Evolutionary conservation across 1,284 basidiomycete species (phyloP), one percentile per base, ranked within the genome.

Genomic region (Pulchroboletus neoregius): DNA sequence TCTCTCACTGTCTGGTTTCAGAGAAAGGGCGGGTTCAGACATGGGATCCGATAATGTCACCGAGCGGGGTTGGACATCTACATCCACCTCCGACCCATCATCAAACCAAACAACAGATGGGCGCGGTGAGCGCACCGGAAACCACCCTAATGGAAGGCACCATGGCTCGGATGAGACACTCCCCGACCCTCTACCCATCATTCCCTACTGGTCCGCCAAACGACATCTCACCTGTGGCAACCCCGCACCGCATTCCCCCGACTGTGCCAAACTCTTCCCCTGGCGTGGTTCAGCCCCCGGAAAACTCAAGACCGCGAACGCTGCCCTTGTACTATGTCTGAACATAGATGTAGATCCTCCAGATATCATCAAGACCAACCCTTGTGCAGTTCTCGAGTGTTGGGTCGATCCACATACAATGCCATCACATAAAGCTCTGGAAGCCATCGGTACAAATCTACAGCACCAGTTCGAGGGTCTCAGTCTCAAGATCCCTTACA

Each of bases 281-380:
- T 97, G 94, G 92, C 82, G 87, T 40, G 78, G 78, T 56, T 76
- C 86, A 8, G 79, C 82, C 0, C 82, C 85, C 13, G 88, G 82
- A 52, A 91, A 89, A 65, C 80, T 91, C 50, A 94, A 91, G 71
- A 98, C 94, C 0, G 86, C 91, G 22, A 87, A 92, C 37, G 95
- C 92, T 1, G 91, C 90, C 0, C 78, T 99, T n/a, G 90, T 97
- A 12, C 78, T 98, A 53, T 99, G 95, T 63, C 76, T 99, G 36
- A 98, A 99, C 70, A 91, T 99, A 62, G 94, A 96, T 46, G 93
- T 97, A 34, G 95, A 99, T 62, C 95, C 95, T 13, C 95, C 95
- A 48, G 95, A 99, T 62, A 77, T 97, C 40, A 88, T 97, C 70
- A 99, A 98, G 75, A 98, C 96, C 8, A 91, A 89, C 55, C 96